Base-by-base conservation (phyloP, 2,329 filamentous ascomycete species). In the Fusarium sp. region DNA sequence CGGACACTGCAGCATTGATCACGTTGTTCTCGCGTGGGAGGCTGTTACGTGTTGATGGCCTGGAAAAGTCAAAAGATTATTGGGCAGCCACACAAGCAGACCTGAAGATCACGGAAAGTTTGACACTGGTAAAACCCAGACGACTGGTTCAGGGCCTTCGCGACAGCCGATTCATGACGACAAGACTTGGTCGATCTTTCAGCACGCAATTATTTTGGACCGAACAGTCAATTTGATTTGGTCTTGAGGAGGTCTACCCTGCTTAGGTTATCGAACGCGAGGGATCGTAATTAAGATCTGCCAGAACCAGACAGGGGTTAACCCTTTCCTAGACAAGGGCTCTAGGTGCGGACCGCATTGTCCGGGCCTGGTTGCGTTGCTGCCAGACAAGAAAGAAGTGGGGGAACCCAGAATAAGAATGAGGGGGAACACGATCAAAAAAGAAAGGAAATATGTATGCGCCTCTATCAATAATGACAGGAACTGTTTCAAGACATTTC, bases 81-180 rank as follows among this genome's bases (percentile, higher is more conserved):
- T 34, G 33, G 34, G 31, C 36, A 45, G 38, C 33, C 33, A 16
- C 42, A 52, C 23, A 12, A 42, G 42, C 16, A 31, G 16, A 31
- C 42, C 15, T 12, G 20, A 50, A 1, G 12, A 50, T 18, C 11
- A 20, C 16, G 18, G 46, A 63, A 37, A 38, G 47, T 53, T 57
- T 67, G 26, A 30, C 42, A 34, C 63, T 41, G 31, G 36, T 40
- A 8, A 23, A 50, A 36, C 8, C 58, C 51, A 15, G 28, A 42
- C 30, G 36, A 55, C 38, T 38, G 49, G 38, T 31, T 55, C 50
- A 31, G 30, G n/a, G 37, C 18, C 13, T 12, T 62, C 47, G 57
- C 49, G 49, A 6, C 44, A n/a, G 7, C 10, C 20, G 28, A 46
- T n/a, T 18, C 50, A 67, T 70, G 66, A 69, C 66, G 66, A 69